Evolutionary conservation across 208 protist species (phyloP), one percentile per base, ranked within the genome.

Genomic region (Kentomonas sorsogonicus): DNA sequence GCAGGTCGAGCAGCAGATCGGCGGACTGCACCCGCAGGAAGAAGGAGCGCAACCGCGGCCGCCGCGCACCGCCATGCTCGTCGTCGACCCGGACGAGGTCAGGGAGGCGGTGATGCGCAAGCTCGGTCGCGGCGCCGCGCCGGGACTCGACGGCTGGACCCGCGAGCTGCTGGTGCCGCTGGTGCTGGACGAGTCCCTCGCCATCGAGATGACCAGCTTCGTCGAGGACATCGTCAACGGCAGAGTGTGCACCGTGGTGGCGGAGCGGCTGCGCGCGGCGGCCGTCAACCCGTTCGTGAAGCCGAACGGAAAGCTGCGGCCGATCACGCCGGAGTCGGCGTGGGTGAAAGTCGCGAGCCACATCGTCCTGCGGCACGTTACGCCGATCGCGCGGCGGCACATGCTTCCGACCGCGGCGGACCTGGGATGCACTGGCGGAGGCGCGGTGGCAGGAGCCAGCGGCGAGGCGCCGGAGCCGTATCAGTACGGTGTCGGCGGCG

Each of bases 291-390:
- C 62, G 4, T 60, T 76, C 23, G 16, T 31, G 39, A 76, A 72
- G 52, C 31, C 48, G 5, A 43, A 55, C 13, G 60, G 45, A 3
- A 66, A 67, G 39, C 43, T 71, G 10, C 64, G 60, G 0, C 71
- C 71, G 0, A 77, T 72, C 63, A 71, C 65, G 45, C 65, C 71
- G 9, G 64, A 77, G 64, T 58, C 43, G 0, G 61, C 60, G 10
- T 69, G 51, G 54, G 15, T 60, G 7, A 72, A 68, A 20, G 11
- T 69, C 16, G 53, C 65, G 3, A 60, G 60, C 10, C 56, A 53
- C 51, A 7, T 72, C 26, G 71, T 66, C 1, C 27, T 77, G n/a
- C n/a, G n/a, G n/a, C n/a, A n/a, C n/a, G n/a, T n/a, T n/a, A n/a
- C n/a, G n/a, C n/a, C n/a, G n/a, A n/a, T n/a, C n/a, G n/a, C n/a